Conservation (phyloP, 331 rosid species). For the Rhamnella rubrinervis region DNA sequence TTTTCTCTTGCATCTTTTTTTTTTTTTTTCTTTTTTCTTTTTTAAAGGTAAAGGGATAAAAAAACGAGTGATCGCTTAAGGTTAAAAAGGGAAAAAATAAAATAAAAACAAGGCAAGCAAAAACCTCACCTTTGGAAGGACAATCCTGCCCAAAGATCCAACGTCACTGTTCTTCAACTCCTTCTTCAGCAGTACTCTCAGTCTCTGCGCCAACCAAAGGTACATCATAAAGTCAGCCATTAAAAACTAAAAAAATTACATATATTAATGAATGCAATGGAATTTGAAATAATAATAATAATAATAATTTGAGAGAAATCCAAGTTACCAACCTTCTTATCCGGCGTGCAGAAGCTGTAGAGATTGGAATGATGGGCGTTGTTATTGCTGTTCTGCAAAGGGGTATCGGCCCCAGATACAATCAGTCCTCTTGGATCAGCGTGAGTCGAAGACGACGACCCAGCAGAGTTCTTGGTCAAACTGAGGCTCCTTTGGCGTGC, state of each 20-base stretch:
- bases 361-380: background rate
- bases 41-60: background rate
- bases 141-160: slow-evolving; percentile 51
- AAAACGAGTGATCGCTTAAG: background rate
- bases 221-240: background rate
- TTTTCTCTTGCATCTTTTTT: background rate
- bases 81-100: slow-evolving; percentile 1
- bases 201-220: slow-evolving; percentile 19
- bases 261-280: background rate
- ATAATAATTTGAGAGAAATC: slow-evolving; percentile 5
- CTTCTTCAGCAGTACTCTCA: slow-evolving; percentile 43
- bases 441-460: slow-evolving; percentile 9
- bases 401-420: background rate
- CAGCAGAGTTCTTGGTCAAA: background rate
- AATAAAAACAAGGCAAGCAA: background rate
- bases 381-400: background rate
- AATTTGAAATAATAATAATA: background rate
- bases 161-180: slow-evolving; percentile 55
- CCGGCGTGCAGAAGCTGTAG: slow-evolving; percentile 31
- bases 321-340: slow-evolving; percentile 49
- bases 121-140: slow-evolving; percentile 71
- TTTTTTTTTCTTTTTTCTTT: background rate
- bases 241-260: background rate
- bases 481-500: slow-evolving; percentile 45
- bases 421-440: background rate